Conservation (phyloP, 2,329 filamentous ascomycete genomes). For the Sporothrix dimorphospora region DNA sequence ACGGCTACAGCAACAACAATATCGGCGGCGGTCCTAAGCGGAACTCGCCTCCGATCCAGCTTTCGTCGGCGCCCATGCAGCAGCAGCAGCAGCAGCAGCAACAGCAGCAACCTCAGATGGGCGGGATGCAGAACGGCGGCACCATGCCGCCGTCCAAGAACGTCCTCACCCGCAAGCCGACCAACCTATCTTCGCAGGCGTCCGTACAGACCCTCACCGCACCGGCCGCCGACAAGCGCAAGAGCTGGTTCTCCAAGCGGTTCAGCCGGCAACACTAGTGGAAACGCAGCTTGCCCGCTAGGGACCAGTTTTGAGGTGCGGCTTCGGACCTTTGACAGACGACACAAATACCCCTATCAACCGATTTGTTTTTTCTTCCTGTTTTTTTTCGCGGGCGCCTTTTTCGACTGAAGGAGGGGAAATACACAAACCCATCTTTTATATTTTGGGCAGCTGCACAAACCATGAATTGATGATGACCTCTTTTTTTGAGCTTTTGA, state of each 20-base stretch:
- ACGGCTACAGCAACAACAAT: slow-evolving; percentile 3
- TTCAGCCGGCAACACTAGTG: slow-evolving; percentile 65
- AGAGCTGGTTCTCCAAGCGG: slow-evolving; percentile 84
- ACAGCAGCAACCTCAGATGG: slow-evolving; percentile 9
- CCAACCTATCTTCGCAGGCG: slow-evolving; percentile 37
- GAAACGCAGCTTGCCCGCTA: slow-evolving; percentile 11
- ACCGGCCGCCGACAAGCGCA: slow-evolving; percentile 67
- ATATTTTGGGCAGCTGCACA: slow-evolving; percentile 20
- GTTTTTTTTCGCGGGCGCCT: neutral
- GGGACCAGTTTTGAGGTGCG: slow-evolving; percentile 2
- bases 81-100: slow-evolving; percentile 1
- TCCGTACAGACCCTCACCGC: slow-evolving; percentile 34
- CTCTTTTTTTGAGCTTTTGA: neutral
- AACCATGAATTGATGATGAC: slow-evolving; percentile 21
- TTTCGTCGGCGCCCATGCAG: slow-evolving; percentile 15
- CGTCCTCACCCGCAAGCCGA: slow-evolving; percentile 37
- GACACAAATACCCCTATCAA: neutral
- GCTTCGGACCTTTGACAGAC: neutral
- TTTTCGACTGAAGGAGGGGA: neutral
- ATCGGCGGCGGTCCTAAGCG: slow-evolving; percentile 24
- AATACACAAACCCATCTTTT: slow-evolving; percentile 12
- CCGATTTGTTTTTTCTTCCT: neutral
- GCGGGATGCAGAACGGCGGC: neutral
- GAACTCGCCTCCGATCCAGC: slow-evolving; percentile 22
- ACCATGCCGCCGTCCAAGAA: slow-evolving; percentile 21